phyloP scores from a whole-genome alignment of 2,329 filamentous ascomycete genomes.

The Sarocladium oryzae region DNA sequence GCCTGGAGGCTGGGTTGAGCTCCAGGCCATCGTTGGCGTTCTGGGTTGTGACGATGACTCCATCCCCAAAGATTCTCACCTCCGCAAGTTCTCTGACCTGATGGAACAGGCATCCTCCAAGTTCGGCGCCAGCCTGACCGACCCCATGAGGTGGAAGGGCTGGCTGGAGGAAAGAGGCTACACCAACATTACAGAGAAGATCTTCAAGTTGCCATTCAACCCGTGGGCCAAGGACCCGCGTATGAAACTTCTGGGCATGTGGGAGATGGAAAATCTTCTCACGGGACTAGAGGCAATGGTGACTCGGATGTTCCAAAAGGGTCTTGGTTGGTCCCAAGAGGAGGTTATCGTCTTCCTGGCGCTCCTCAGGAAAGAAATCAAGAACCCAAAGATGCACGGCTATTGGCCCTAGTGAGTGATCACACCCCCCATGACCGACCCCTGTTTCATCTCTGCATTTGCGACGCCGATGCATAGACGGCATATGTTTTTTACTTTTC shows the following conservation, averaged over 20 bases:
- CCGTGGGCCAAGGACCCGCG: conserved; percentile 43
- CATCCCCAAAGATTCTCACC: conserved; percentile 18
- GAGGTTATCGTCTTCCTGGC: background rate
- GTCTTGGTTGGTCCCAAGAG: background rate
- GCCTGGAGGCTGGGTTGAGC: conserved; percentile 27
- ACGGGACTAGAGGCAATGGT: conserved; percentile 22
- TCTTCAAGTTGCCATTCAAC: conserved; percentile 41
- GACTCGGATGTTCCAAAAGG: conserved; percentile 24
- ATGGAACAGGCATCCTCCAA: conserved; percentile 22
- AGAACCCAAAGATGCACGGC: background rate
- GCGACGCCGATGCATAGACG: background rate
- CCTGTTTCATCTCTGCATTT: background rate
- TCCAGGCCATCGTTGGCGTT: conserved; percentile 22
- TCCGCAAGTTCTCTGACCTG: conserved; percentile 20
- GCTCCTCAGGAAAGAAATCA: background rate
- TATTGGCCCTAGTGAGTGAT: conserved; percentile 1
- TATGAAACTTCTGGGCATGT: conserved; percentile 40
- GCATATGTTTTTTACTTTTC: background rate
- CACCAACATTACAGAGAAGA: conserved; percentile 36
- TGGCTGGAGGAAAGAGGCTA: conserved; percentile 45
- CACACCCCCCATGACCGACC: too few relatives aligned
- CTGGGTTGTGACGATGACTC: conserved; percentile 26
- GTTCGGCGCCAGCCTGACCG: conserved; percentile 22
- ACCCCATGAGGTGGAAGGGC: conserved; percentile 20
- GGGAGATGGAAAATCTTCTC: conserved; percentile 20